Evolutionary conservation across 441 rosid species (phyloP).

Genomic region (Adansonia rubrostipa): DNA sequence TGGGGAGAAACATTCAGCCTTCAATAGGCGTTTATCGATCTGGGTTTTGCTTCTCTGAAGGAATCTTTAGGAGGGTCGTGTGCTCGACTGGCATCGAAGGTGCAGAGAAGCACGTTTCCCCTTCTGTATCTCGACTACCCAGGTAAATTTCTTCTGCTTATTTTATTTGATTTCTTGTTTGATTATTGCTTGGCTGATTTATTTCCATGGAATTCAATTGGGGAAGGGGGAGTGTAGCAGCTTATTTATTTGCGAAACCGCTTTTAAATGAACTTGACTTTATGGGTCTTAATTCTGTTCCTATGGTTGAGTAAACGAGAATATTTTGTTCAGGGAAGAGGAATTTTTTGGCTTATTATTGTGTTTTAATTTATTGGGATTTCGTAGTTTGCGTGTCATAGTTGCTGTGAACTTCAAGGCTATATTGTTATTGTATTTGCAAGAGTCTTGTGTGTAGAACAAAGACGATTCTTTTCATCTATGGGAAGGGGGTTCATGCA

Average conservation of each 20-base stretch:
- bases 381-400: not conserved
- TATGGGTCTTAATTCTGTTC: conserved; percentile 4
- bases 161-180: conserved; percentile 21
- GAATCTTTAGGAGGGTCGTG: conserved; percentile 49
- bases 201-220: conserved; percentile 10
- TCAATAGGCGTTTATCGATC: conserved; percentile 57
- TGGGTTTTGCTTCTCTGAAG: conserved; percentile 53
- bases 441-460: not conserved
- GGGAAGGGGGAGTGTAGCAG: not conserved
- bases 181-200: conserved; percentile 12
- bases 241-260: conserved; percentile 21
- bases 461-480: not conserved
- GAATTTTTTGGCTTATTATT: conserved; percentile 6
- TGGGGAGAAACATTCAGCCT: conserved; percentile 49
- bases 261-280: not conserved
- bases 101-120: conserved; percentile 54
- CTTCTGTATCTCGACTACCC: conserved; percentile 62
- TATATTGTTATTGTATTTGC: conserved; percentile 8
- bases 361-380: not conserved
- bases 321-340: conserved; percentile 25
- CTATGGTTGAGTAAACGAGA: not conserved
- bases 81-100: conserved; percentile 55
- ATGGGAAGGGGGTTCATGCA: conserved; percentile 14
- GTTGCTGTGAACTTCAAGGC: conserved; percentile 4
- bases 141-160: conserved; percentile 45